These are phyloP conservation scores for Raffaelea ambrosiae DNA, from an alignment of 2,329 filamentous ascomycete species.

Conservation along the genomic window DNA sequence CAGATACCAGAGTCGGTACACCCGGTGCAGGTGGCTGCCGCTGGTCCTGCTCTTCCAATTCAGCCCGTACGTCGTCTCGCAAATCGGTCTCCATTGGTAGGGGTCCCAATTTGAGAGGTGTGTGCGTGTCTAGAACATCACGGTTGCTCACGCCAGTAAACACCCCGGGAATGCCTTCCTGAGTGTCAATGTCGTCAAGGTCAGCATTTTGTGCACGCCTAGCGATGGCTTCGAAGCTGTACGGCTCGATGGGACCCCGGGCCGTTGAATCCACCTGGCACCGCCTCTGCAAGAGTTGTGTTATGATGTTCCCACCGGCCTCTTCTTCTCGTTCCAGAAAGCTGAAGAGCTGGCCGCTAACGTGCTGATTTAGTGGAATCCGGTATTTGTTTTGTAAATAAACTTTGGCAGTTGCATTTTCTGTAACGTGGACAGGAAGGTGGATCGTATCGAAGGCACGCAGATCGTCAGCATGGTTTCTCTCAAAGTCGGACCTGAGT, in stretches of 20 bases:
- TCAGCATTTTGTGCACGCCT: constrained; percentile 51
- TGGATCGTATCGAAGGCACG: constrained; percentile 65
- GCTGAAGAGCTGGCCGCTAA: constrained; percentile 74
- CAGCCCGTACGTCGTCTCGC: constrained; percentile 76
- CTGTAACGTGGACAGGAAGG: constrained; percentile 67
- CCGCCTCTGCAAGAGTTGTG: constrained; percentile 58
- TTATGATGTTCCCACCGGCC: constrained; percentile 69
- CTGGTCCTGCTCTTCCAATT: constrained; percentile 79
- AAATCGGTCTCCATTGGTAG: constrained; percentile 77
- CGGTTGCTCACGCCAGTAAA: constrained; percentile 55
- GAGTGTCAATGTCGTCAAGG: constrained; percentile 53
- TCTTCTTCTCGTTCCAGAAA: constrained; percentile 83
- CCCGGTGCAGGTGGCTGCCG: constrained; percentile 64
- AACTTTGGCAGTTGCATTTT: constrained; percentile 68
- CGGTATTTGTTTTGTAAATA: constrained; percentile 85
- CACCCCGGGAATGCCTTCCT: constrained; percentile 55
- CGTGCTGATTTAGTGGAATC: constrained; percentile 78
- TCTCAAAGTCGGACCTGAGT: constrained; percentile 62
- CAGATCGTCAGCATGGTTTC: constrained; percentile 72
- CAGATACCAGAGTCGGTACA: constrained; percentile 67
- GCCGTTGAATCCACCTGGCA: constrained; percentile 51
- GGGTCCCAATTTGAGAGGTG: constrained; percentile 65
- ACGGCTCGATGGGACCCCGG: constrained; percentile 55
- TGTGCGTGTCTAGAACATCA: constrained; percentile 47
- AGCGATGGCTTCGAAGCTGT: constrained; percentile 53